Conservation (phyloP, 768 basidiomycete species). For the Lepiota brunneoincarnata region DNA sequence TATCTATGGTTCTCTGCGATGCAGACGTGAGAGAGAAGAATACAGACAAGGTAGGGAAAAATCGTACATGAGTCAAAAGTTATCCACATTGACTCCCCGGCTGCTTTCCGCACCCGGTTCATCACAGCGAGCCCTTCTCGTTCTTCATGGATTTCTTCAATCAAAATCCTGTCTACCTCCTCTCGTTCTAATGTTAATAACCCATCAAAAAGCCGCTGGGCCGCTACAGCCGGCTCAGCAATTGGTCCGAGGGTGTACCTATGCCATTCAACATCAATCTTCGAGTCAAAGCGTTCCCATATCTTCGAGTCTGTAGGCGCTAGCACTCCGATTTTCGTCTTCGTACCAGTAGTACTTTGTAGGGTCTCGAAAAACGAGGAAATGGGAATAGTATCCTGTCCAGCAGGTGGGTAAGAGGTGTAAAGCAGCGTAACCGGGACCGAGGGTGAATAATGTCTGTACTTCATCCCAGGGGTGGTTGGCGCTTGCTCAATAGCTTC, state of each 20-base stretch:
- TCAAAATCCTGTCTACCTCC: slow-evolving; percentile 78
- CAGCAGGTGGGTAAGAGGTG: slow-evolving; percentile 41
- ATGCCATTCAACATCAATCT: slow-evolving; percentile 49
- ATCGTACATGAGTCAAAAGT: slow-evolving; percentile 3
- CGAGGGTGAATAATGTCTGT: slow-evolving; percentile 92
- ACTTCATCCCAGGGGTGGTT: slow-evolving; percentile 99
- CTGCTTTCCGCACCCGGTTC: slow-evolving; percentile 92
- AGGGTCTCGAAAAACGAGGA: slow-evolving; percentile 44
- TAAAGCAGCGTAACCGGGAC: slow-evolving; percentile 80
- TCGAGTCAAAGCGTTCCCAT: slow-evolving; percentile 28
- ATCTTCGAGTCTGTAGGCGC: slow-evolving; percentile 57
- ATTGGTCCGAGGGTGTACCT: slow-evolving; percentile 50
- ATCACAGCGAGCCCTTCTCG: slow-evolving; percentile 90
- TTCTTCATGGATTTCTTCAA: slow-evolving; percentile 80
- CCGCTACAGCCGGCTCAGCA: slow-evolving; percentile 62
- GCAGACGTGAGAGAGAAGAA: neutral
- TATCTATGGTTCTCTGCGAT: neutral
- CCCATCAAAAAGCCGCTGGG: slow-evolving; percentile 85
- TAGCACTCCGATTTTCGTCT: slow-evolving; percentile 67
- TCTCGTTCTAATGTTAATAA: slow-evolving; percentile 74
- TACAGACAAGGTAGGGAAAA: too few relatives aligned
- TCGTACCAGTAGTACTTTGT: slow-evolving; percentile 14
- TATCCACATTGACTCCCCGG: slow-evolving; percentile 50
- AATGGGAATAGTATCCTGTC: slow-evolving; percentile 26
- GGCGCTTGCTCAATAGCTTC: slow-evolving; percentile 71